Percentiles rank a stretch among this genome's conserved stretches.
Evolutionary conservation across 495 filamentous ascomycete genomes (phyloP).

Genomic region (Tuber calosporum): DNA sequence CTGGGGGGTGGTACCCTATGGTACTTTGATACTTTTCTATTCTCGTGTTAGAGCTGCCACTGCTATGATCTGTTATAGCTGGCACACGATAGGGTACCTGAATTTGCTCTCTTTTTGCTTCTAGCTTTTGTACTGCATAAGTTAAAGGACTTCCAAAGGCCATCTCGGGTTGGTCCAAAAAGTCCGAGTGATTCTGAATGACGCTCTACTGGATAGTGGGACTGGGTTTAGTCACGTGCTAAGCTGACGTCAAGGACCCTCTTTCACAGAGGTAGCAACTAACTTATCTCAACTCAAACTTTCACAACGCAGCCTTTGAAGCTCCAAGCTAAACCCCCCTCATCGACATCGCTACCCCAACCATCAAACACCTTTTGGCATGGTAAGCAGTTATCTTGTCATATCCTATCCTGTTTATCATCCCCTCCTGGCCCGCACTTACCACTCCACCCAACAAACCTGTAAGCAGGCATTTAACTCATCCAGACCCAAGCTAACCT

Average conservation of each 20-base stretch:
- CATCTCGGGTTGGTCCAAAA: too few species aligned
- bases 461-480: neutral
- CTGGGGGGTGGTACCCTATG: too few species aligned
- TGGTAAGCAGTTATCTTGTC: neutral
- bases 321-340: neutral
- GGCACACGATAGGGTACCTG: too few species aligned
- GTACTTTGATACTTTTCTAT: too few species aligned
- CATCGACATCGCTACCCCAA: neutral
- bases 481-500: neutral
- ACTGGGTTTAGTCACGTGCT: neutral
- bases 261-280: neutral
- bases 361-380: neutral
- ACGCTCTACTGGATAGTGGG: neutral
- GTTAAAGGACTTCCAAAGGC: too few species aligned
- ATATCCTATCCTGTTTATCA: neutral
- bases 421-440: neutral
- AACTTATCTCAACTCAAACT: neutral
- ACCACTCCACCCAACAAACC: neutral
- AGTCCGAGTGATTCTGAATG: neutral
- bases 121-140: too few species aligned
- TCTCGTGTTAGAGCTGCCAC: too few species aligned
- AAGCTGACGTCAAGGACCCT: neutral
- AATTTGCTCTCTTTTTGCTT: too few species aligned
- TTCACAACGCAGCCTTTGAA: neutral
- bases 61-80: too few species aligned